Conservation (phyloP, 2,329 filamentous ascomycete species). For the Colletotrichum gigasporum region DNA sequence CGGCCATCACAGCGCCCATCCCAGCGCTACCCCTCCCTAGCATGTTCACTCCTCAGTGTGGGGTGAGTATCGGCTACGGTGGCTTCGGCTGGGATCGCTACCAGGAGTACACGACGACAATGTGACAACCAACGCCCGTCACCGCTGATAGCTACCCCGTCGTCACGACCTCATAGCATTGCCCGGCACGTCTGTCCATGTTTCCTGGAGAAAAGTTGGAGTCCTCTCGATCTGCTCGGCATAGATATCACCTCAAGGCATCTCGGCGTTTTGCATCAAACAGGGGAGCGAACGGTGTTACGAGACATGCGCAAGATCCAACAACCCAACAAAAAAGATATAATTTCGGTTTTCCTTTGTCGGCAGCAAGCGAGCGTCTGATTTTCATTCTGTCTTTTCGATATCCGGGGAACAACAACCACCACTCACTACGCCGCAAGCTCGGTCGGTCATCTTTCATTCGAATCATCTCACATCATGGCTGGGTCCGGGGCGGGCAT, state of each 20-base stretch:
- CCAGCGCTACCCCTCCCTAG: conserved; percentile 84
- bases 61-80: conserved; percentile 78
- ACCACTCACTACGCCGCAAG: conserved; percentile 60
- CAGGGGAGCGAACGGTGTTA: conserved; percentile 49
- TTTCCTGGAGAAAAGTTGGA: conserved; percentile 42
- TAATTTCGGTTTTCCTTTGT: conserved; percentile 35
- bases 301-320: conserved; percentile 47
- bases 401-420: conserved; percentile 49
- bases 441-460: conserved; percentile 34
- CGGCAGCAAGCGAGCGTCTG: conserved; percentile 56
- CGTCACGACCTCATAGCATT: conserved; percentile 56
- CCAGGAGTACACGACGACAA: conserved; percentile 86
- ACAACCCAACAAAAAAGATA: conserved; percentile 37
- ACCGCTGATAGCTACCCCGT: conserved; percentile 57
- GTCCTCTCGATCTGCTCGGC: conserved; percentile 36
- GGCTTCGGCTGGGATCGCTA: conserved; percentile 89
- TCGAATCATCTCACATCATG: conserved; percentile 56
- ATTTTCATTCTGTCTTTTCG: conserved; percentile 46
- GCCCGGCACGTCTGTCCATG: conserved; percentile 40
- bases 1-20: conserved; percentile 78
- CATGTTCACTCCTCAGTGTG: conserved; percentile 86
- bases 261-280: conserved; percentile 55
- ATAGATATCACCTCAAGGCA: conserved; percentile 45
- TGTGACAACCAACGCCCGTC: conserved; percentile 75
- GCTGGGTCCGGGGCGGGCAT: conserved; percentile 63